Percentiles rank a stretch among this genome's conserved stretches.
Evolutionary conservation across 148 eudicot species (phyloP).

Genomic region (Amaranthus cruentus): DNA sequence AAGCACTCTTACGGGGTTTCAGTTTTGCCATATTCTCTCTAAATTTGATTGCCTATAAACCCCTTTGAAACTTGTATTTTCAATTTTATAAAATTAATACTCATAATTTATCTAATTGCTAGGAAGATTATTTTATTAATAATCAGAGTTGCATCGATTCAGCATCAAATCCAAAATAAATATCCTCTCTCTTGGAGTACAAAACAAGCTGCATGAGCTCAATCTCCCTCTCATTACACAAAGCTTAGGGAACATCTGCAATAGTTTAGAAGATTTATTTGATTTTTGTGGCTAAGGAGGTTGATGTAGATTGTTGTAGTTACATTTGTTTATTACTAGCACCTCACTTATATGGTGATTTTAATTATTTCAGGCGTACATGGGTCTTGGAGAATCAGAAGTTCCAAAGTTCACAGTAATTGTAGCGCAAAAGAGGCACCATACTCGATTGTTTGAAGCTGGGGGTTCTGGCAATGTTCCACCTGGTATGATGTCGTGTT

Average conservation of each 20-base stretch:
- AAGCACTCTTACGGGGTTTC: too few species aligned
- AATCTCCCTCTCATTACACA: too few species aligned
- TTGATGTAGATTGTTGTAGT: neutral
- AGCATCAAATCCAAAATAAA: neutral
- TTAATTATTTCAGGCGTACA: conserved; percentile 55
- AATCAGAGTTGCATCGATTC: neutral
- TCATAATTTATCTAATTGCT: neutral
- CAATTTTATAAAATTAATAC: neutral
- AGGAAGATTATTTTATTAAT: neutral
- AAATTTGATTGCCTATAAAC: too few species aligned
- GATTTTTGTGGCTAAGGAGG: neutral
- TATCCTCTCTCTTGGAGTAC: too few species aligned
- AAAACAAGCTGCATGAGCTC: too few species aligned
- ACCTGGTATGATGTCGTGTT: conserved; percentile 49
- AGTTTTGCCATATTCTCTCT: too few species aligned
- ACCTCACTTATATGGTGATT: conserved; percentile 2
- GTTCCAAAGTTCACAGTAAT: conserved; percentile 86
- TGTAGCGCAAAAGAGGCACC: conserved; percentile 91
- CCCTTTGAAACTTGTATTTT: too few species aligned
- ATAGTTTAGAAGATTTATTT: neutral
- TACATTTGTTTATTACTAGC: neutral
- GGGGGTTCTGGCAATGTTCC: conserved; percentile 68
- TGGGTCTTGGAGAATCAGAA: conserved; percentile 57
- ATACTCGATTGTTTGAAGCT: conserved; percentile 69
- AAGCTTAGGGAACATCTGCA: neutral